Evolutionary conservation across 1,284 basidiomycete genomes (phyloP).

Genomic region (Porogramme epimiltina): DNA sequence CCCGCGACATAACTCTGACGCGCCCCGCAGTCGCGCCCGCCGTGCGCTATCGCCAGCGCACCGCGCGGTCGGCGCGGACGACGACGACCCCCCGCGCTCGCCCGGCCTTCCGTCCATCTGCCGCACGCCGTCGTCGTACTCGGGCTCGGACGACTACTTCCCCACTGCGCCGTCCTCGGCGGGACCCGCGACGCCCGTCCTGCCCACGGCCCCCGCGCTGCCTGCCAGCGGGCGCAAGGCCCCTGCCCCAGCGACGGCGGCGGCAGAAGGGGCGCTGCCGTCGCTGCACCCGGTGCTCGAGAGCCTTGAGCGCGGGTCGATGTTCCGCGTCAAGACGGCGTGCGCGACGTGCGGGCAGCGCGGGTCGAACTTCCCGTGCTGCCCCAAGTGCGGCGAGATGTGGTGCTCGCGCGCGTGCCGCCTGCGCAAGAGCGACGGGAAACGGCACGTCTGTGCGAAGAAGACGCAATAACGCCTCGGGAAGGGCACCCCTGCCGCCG

Average conservation of each 20-base stretch:
- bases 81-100: conserved; percentile 18
- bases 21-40: not conserved
- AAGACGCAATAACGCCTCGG: too few species aligned
- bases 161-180: conserved; percentile 30
- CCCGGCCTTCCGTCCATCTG: conserved; percentile 32
- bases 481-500: too few species aligned
- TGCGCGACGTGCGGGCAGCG: conserved; percentile 61
- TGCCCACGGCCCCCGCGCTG: conserved; percentile 12
- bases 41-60: not conserved
- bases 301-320: conserved; percentile 56
- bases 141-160: conserved; percentile 34
- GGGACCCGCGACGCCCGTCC: conserved; percentile 25
- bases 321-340: conserved; percentile 42
- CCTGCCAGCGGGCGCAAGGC: conserved; percentile 10
- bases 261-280: not conserved
- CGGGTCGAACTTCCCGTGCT: conserved; percentile 67
- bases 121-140: conserved; percentile 33
- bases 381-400: conserved; percentile 61
- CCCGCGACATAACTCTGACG: conserved; percentile 3
- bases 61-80: not conserved
- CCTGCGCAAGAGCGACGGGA: conserved; percentile 46
- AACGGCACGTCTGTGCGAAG: conserved; percentile 41
- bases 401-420: conserved; percentile 75
- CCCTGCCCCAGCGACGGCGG: too few species aligned
- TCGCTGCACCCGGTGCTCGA: conserved; percentile 54